These are phyloP conservation scores for Populus euphratica DNA, from an alignment of 345 rosid species.

Conservation along the genomic window DNA sequence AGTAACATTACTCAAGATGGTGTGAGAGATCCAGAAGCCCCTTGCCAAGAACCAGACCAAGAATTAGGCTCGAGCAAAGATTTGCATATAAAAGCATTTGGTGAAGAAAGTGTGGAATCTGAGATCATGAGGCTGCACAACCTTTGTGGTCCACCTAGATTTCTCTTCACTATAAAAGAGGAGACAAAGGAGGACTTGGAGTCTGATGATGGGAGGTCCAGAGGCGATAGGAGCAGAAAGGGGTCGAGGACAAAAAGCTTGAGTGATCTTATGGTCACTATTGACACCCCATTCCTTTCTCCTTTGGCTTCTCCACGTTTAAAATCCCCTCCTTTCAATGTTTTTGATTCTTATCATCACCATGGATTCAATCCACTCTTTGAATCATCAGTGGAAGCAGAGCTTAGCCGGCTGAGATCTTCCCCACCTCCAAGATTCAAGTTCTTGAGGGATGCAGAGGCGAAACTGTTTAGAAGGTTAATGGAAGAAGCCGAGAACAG, in stretches of 20 bases:
- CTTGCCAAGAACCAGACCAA: constrained; percentile 37
- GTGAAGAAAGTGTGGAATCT: constrained; percentile 56
- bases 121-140: constrained; percentile 95
- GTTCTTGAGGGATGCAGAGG: constrained; percentile 95
- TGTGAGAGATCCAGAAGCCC: constrained; percentile 18
- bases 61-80: constrained; percentile 63
- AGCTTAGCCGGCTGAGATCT: constrained; percentile 44
- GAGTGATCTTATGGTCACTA: constrained; percentile 52
- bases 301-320: constrained; percentile 66
- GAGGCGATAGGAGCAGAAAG: constrained; percentile 43
- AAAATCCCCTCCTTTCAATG: constrained; percentile 39
- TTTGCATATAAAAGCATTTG: constrained; percentile 41
- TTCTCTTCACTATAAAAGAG: constrained; percentile 91
- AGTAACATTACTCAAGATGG: constrained; percentile 15
- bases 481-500: constrained; percentile 52
- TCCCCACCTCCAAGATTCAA: constrained; percentile 95
- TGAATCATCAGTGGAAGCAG: constrained; percentile 56
- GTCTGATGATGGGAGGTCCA: constrained; percentile 77
- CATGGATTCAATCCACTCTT: constrained; percentile 83
- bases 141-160: constrained; percentile 75
- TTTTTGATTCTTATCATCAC: constrained; percentile 41
- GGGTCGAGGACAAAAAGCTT: constrained; percentile 75
- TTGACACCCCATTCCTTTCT: constrained; percentile 52
- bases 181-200: constrained; percentile 95
- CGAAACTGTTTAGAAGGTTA: constrained; percentile 60